phyloP scores from a whole-genome alignment of 805 yeast species.

The Spathaspora girioi region DNA sequence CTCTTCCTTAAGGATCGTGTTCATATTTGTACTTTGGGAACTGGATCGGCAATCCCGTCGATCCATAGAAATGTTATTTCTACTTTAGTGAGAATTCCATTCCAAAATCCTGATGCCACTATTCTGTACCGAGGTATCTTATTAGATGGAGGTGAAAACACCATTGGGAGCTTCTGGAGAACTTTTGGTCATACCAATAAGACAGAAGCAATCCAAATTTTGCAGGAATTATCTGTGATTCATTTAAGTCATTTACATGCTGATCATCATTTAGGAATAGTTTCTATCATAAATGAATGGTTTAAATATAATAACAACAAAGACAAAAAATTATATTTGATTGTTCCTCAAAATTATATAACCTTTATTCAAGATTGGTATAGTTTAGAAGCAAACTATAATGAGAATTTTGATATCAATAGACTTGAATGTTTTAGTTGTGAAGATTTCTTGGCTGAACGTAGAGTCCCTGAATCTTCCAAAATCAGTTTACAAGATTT shows the following conservation, averaged over 20 bases:
- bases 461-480: conserved; percentile 27
- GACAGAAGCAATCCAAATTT: conserved; percentile 31
- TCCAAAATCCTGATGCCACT: conserved; percentile 13
- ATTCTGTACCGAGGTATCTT: conserved; percentile 45
- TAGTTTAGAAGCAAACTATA: conserved; percentile 36
- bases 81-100: conserved; percentile 71
- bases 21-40: conserved; percentile 77
- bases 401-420: conserved; percentile 26
- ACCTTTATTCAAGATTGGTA: conserved; percentile 70
- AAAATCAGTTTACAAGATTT: conserved; percentile 25
- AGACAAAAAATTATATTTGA: conserved; percentile 45
- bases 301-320: conserved; percentile 35
- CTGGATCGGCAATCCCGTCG: conserved; percentile 90
- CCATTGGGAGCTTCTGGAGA: conserved; percentile 69
- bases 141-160: conserved; percentile 95
- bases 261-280: conserved; percentile 89
- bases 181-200: conserved; percentile 49
- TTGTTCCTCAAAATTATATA: conserved; percentile 73
- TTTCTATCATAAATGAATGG: conserved; percentile 72
- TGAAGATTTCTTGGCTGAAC: conserved; percentile 47
- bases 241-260: conserved; percentile 92
- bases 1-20: conserved; percentile 46
- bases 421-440: conserved; percentile 54
- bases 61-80: conserved; percentile 81
- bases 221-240: conserved; percentile 61